Conservation (phyloP, 306 rosid species). For the Coriaria nepalensis region DNA sequence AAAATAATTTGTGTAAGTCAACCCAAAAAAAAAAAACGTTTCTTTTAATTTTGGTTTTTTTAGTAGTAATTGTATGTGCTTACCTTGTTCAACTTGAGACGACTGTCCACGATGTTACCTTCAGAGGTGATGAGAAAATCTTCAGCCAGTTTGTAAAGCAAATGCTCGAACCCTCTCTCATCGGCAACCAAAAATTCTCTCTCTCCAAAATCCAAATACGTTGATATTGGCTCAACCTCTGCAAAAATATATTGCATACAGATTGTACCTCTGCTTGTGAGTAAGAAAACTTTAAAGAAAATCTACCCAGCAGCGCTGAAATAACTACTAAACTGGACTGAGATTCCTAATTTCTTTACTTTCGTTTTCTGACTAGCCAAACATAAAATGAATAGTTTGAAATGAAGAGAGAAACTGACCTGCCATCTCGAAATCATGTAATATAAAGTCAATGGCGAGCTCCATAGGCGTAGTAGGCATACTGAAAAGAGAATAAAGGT, state of each 20-base stretch:
- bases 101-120: conserved; percentile 64
- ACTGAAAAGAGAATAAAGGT: conserved; percentile 17
- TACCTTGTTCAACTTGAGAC: conserved; percentile 59
- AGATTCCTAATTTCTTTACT: no score
- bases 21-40: no score
- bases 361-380: no score
- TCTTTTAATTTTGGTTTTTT: no score
- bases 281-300: not conserved
- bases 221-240: conserved; percentile 96
- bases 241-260: conserved; percentile 12
- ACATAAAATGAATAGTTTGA: no score
- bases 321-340: no score
- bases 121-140: conserved; percentile 63
- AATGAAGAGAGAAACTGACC: conserved; percentile 29
- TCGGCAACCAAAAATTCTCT: conserved; percentile 83
- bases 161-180: conserved; percentile 71
- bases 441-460: conserved; percentile 73
- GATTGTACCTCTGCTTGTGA: no score
- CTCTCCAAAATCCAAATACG: conserved; percentile 66
- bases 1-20: no score
- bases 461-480: conserved; percentile 64
- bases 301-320: no score
- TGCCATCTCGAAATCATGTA: conserved; percentile 98
- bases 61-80: no score
- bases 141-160: conserved; percentile 72